Base-by-base conservation (phyloP, 2,329 filamentous ascomycete genomes). In the Sarocladiaceae sp. region DNA sequence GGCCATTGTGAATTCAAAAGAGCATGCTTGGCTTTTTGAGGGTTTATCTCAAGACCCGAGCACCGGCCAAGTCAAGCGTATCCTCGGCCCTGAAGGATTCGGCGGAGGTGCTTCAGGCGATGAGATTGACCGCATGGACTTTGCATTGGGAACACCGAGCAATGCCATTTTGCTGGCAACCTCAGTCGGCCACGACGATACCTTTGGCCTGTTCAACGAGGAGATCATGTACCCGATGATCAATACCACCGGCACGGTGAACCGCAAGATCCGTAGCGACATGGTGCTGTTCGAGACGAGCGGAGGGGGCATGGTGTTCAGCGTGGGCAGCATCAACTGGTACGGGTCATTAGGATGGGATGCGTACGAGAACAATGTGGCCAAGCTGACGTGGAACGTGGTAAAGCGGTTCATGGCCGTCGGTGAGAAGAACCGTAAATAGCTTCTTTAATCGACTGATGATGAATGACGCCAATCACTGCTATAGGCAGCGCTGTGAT, bases 81-180 rank as follows among this genome's bases (percentile, higher is more conserved):
- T 51, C n/a, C 54, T 53, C 15, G 53, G 54, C 12, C 49, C 55
- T 31, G 40, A 54, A 11, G 51, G 54, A 3, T 56, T 63, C 12
- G 58, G 56, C 2, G 58, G 58, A 10, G 57, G 59, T 16, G 59
- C 58, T 7, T 56, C 52, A 40, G 61, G 59, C 12, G 61, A 65
- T 29, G 61, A 65, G 48, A 59, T 64, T 40, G 62, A 64, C 49
- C 51, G 59, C 3, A 46, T 60, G n/a, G 61, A 64, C 41, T 51
- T 55, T 43, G 46, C 33, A 6, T 50, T 57, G 12, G 61, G 61
- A 1, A 60, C 56, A 15, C 60, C 62, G 1, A 19, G 43, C 2
- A 57, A 61, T 44, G 51, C 55, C 2, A 47, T 61, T 2, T 40
- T 62, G 4, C 40, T 62, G 15, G 56, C 55, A 18, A 53, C 55